Conservation (phyloP, 192 early-diverging fungal genomes). For the Coemansia asiatica region DNA sequence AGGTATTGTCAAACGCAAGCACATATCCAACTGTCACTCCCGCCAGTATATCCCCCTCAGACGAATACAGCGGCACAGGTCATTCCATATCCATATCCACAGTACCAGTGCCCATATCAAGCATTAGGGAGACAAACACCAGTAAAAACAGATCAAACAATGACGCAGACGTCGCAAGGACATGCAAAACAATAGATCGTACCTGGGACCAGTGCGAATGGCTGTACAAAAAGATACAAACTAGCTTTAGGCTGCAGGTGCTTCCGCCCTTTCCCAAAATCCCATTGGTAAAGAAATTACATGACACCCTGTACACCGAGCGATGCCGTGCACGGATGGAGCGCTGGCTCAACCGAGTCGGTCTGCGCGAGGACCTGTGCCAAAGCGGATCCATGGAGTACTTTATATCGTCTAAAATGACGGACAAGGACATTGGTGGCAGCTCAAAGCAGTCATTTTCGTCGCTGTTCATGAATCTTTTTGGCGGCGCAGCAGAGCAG, state of each 20-base stretch:
- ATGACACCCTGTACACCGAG: slow-evolving; percentile 31
- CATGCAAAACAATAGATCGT: slow-evolving; percentile 42
- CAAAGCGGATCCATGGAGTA: slow-evolving; percentile 36
- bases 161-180: background rate
- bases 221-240: slow-evolving; percentile 38
- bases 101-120: slow-evolving; percentile 4
- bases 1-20: slow-evolving; percentile 2
- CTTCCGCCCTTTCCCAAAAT: slow-evolving; percentile 43
- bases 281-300: slow-evolving; percentile 15
- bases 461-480: slow-evolving; percentile 39
- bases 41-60: slow-evolving; percentile 24
- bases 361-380: slow-evolving; percentile 40
- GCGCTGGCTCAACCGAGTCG: slow-evolving; percentile 52
- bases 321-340: slow-evolving; percentile 44
- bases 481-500: slow-evolving; percentile 25
- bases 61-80: slow-evolving; percentile 16
- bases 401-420: slow-evolving; percentile 40
- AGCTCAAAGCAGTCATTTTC: slow-evolving; percentile 38
- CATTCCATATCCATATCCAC: slow-evolving; percentile 20
- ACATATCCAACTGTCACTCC: background rate
- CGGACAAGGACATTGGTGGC: slow-evolving; percentile 20
- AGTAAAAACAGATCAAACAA: background rate
- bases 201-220: slow-evolving; percentile 55
- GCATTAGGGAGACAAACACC: slow-evolving; percentile 1
- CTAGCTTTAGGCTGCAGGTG: slow-evolving; percentile 42